These are phyloP conservation scores for Crepidotus sp. DNA, from an alignment of 1,284 basidiomycete genomes.

Conservation along the genomic window DNA sequence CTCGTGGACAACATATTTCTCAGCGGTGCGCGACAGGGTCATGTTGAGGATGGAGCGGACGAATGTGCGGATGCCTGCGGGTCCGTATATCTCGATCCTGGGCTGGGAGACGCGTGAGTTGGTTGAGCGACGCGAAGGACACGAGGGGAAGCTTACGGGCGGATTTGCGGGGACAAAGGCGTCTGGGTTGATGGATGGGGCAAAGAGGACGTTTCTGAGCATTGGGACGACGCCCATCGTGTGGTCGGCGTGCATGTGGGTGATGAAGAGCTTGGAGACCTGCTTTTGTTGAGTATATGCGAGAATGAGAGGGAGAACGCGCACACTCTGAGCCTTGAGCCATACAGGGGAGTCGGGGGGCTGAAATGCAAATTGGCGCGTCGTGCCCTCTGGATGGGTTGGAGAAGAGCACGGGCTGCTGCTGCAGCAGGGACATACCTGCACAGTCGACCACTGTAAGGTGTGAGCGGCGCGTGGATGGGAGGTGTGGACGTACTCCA, in stretches of 20 bases:
- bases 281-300: not conserved
- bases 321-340: constrained; percentile 46
- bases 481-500: constrained; percentile 45
- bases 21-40: constrained; percentile 57
- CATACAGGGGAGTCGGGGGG: constrained; percentile 16
- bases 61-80: constrained; percentile 73
- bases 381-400: constrained; percentile 84
- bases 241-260: constrained; percentile 87
- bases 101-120: constrained; percentile 29
- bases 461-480: constrained; percentile 14
- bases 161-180: constrained; percentile 15
- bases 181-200: constrained; percentile 25
- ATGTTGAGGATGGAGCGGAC: constrained; percentile 66
- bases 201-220: constrained; percentile 53
- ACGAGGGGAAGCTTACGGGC: not conserved
- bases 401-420: constrained; percentile 35
- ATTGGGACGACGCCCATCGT: constrained; percentile 63
- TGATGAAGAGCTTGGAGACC: constrained; percentile 47
- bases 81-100: constrained; percentile 74
- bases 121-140: not conserved
- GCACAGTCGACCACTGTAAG: constrained; percentile 72
- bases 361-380: constrained; percentile 41
- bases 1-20: constrained; percentile 77
- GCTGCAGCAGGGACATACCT: constrained; percentile 21
- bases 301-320: constrained; percentile 27